phyloP scores from a whole-genome alignment of 495 filamentous ascomycete species.

The Thermothielavioides terrestris region DNA sequence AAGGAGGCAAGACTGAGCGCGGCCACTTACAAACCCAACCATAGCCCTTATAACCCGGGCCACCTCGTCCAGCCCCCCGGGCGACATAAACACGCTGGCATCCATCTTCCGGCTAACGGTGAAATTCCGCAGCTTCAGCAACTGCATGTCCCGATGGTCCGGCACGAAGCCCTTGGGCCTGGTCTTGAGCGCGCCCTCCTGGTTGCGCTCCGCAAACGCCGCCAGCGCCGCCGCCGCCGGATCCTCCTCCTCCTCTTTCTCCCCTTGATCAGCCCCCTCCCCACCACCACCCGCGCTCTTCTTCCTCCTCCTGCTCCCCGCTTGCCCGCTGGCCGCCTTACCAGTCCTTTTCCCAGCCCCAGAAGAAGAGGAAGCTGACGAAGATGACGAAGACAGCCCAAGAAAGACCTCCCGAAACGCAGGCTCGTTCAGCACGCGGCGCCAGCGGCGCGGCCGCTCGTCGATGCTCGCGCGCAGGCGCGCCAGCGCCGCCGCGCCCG shows the following conservation, averaged over 20 bases:
- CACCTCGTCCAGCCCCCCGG: conserved; percentile 47
- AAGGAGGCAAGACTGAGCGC: conserved; percentile 18
- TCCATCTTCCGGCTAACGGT: conserved; percentile 56
- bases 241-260: conserved; percentile 11
- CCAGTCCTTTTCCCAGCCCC: conserved; percentile 32
- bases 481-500: conserved; percentile 53
- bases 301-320: not conserved
- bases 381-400: no score
- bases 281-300: not conserved
- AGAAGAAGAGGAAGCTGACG: not conserved
- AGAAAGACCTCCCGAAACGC: conserved; percentile 56
- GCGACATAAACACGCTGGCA: conserved; percentile 43
- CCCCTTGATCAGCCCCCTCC: no score
- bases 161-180: conserved; percentile 75
- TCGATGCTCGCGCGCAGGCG: conserved; percentile 65
- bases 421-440: conserved; percentile 50
- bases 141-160: conserved; percentile 63
- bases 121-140: conserved; percentile 69
- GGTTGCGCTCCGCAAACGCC: conserved; percentile 60
- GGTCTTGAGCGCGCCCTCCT: conserved; percentile 67
- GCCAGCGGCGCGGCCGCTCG: conserved; percentile 55
- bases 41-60: conserved; percentile 34
- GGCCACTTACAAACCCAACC: conserved; percentile 54
- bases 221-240: conserved; percentile 35
- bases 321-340: not conserved